phyloP scores from a whole-genome alignment of 441 rosid genomes.

The Erodium trifolium region DNA sequence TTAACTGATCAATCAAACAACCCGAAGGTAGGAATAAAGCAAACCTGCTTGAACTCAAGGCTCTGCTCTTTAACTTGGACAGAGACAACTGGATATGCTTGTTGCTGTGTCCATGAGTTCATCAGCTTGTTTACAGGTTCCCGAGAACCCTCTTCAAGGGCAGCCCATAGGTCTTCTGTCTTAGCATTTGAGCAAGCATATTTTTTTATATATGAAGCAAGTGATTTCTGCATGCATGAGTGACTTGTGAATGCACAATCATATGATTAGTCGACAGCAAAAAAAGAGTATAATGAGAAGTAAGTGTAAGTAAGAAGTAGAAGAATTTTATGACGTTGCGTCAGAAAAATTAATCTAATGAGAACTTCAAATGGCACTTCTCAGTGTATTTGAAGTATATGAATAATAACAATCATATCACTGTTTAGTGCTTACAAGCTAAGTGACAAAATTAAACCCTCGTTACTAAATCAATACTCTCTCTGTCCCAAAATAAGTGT shows the following conservation, averaged over 20 bases:
- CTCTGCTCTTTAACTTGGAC: constrained; percentile 58
- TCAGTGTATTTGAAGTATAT: neutral
- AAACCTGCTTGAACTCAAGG: constrained; percentile 88
- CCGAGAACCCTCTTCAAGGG: constrained; percentile 77
- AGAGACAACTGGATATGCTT: constrained; percentile 82
- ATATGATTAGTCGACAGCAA: neutral
- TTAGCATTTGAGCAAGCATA: constrained; percentile 78
- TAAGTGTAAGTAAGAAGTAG: constrained; percentile 4
- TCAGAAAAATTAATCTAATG: neutral
- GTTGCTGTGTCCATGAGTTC: constrained; percentile 90
- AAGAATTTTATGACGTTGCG: neutral
- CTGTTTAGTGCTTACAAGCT: no score
- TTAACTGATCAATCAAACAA: neutral
- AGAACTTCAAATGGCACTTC: no score
- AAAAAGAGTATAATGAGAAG: neutral
- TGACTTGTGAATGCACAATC: neutral
- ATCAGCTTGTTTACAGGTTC: constrained; percentile 87
- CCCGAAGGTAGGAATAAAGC: constrained; percentile 2
- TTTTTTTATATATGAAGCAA: constrained; percentile 76
- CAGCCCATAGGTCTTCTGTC: constrained; percentile 90
- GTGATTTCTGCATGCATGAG: constrained; percentile 53
- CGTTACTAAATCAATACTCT: no score
- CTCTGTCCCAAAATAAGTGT: no score
- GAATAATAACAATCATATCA: no score
- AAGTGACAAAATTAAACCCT: no score